Evolutionary conservation across 2,329 filamentous ascomycete species (phyloP), one percentile per base, ranked within the genome.

Genomic region (Phaeomoniella chlamydospora): DNA sequence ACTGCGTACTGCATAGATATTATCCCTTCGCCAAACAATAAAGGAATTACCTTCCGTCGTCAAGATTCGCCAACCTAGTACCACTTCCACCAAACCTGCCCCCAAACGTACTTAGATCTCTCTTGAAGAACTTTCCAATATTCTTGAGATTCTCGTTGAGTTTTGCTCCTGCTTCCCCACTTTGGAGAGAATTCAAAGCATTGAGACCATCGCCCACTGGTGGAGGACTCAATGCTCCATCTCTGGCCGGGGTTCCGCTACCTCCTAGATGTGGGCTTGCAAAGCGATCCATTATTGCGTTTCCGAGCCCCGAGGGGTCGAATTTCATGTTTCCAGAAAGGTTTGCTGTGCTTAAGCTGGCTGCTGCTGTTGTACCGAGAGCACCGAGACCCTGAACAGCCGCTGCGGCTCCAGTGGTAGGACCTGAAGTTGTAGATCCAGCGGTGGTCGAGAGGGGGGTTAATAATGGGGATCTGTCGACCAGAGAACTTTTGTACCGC

Each of bases 131-230:
- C 59, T 93, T 94, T 15, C 88, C 88, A 59, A 98, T 83, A 55
- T 85, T 94, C 62, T 85, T 87, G 58, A 96, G 55, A 57, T 94
- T 94, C 58, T 93, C 87, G 53, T 94, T 93, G 44, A 94, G 72
- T 36, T 80, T 84, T 5, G 72, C 74, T 49, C 79, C 75, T 37
- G 73, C 67, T 37, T 66, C 59, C 26, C 49, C 45, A 17, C 49
- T 45, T 5, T 50, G 39, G 12, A 45, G 43, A 4, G 49, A 46
- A 15, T 46, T 29, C 4, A 6, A 6, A n/a, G 6, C 22, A n/a
- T 9, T 26, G 45, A 38, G 11, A 31, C 39, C 17, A 39, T 39
- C 14, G 31, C 58, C 54, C 36, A 47, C 38, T 18, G 29, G 39
- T 29, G 44, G 41, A 3, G 44, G 45, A 31, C 44, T 48, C 31